Evolutionary conservation across 2,329 filamentous ascomycete genomes (phyloP), one percentile per base, ranked within the genome.

Genomic region (Plenodomus lindquistii): DNA sequence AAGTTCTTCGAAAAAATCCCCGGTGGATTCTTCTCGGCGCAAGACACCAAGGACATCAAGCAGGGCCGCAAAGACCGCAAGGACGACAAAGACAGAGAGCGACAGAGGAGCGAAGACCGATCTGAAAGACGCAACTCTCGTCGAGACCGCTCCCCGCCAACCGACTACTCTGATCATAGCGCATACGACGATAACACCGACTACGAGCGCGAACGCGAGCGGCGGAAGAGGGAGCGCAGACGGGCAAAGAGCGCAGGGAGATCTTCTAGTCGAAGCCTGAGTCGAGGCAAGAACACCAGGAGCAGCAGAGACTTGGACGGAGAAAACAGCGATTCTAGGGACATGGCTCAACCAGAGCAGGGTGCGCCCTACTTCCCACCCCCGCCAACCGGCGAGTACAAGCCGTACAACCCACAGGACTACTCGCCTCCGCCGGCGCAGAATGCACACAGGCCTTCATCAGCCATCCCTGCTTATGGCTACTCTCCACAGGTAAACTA

Each of bases 401-500:
- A 55, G 46, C 64, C 69, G 15, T 73, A 73, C 55, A 68, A 69
- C 40, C 60, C 69, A 29, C 68, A 68, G 47, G 67, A 71, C 42
- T 67, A 70, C 52, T 57, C 62, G 37, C 53, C 63, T 16, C 52
- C 56, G 17, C 46, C 50, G 20, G 47, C 53, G 38, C 59, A 52
- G 42, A 59, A 63, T 55, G 55, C 38, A 13, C 55, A 51, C 43
- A 66, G 55, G 37, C 44, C 57, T 16, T 59, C 60, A 21, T 64
- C 66, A 22, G 55, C 55, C 41, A 56, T 52, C 29, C 63, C 62
- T 22, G 60, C 64, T 11, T 65, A 66, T 44, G 58, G 57, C 42
- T 69, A 69, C 50, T 54, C 64, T 37, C 47, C 63, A 49, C 68
- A 72, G 69, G 69, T 71, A 72, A 71, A 70, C 66, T 62, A 27